Evolutionary conservation across 1,284 basidiomycete species (phyloP), one percentile per base, ranked within the genome.

Genomic region (Sanghuangporus sanghuang): DNA sequence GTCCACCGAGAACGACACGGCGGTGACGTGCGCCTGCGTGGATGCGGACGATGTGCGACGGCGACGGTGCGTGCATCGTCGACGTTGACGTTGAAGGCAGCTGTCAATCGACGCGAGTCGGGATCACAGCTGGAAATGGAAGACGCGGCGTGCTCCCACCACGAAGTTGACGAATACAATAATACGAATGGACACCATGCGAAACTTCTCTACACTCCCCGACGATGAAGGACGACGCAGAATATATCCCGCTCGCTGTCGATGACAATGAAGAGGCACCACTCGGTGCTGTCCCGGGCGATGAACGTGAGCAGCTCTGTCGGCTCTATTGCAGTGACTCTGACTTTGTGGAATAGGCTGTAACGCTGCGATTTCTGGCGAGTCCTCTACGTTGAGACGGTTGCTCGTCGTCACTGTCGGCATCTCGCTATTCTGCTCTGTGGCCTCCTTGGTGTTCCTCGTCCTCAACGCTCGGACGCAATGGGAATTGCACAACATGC

Each of bases 261-360:
- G 61, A 62, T 5, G 61, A 39, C 5, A 38, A 6, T n/a, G 38
- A 35, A 16, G 18, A 53, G 39, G 27, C 53, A 18, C 12, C 36
- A 18, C 36, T 36, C 48, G n/a, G 48, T 14, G 18, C 21, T 18
- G 16, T 21, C 32, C 16, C 6, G 5, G 14, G 36, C 53, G 32
- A 54, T 16, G 44, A 46, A 68, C 86, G 85, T 40, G 92, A 73
- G 46, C 82, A 81, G 18, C 95, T 85, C 11, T 82, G 79, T 1
- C 95, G 94, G 66, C 89, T 89, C 76, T 97, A 95, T 70, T 91
- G 18, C 14, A 6, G 14, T 46, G 3, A 14, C 14, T 9, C 44
- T 46, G 44, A 46, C 7, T 18, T 9, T 46, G 44, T 14, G 14
- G 3, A 12, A 23, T 18, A 59, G 62, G n/a, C 5, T 52, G 21